Evolutionary conservation across 2,329 filamentous ascomycete species (phyloP), one percentile per base, ranked within the genome.

Genomic region (Colletotrichum cuscutae): DNA sequence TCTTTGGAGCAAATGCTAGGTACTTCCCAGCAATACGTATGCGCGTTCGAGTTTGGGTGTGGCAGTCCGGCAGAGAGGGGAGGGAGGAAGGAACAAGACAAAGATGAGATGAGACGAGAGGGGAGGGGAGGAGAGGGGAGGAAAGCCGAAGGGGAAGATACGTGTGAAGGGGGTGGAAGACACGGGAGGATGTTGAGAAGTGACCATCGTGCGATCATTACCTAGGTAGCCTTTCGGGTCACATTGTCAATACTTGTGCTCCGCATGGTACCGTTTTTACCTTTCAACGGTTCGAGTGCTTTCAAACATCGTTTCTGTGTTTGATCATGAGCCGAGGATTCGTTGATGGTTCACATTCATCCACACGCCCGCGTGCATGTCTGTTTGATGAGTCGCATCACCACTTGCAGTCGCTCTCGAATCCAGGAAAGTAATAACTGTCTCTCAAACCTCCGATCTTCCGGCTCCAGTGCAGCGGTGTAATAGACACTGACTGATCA

Each of bases 11-110:
- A 42, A 32, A 59, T 52, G 30, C 70, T 54, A 60, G 60, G 70
- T 52, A 32, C 7, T 68, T 60, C 70, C 70, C 42, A 12, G 70
- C 53, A 15, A 19, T 22, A 60, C 42, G 49, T 54, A 42, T 42
- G 54, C 42, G 42, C 59, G 19, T 68, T 68, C 52, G 37, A 63
- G 58, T 68, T 59, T 52, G 57, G 59, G 70, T 60, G 59, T 72
- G 59, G 70, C n/a, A 64, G 53, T 30, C 26, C 52, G 26, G 59
- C 59, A 59, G 62, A 46, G 62, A 65, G 62, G 60, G 67, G 67
- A 42, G 64, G 64, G 26, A 49, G 52, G 61, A 32, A 53, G 65
- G 11, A 61, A 57, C 35, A 60, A 52, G 54, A 60, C 28, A 26
- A 60, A 52, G 54, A 60, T n/a, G 53, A 24, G 61, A 19, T 22